phyloP scores from a whole-genome alignment of 2,329 filamentous ascomycete species.

The Camptophora hylomeconis region DNA sequence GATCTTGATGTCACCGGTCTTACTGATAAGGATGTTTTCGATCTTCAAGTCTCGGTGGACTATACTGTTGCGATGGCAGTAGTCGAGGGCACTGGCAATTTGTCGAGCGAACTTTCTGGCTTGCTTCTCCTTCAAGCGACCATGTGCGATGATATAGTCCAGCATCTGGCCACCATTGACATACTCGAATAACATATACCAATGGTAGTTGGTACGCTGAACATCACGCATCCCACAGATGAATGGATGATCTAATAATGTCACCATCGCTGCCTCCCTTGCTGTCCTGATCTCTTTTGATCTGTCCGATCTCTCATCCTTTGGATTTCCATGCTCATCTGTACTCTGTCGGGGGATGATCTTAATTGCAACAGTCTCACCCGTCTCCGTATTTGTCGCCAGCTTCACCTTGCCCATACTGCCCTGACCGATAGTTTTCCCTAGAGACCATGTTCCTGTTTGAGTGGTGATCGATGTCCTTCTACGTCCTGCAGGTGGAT shows the following conservation, averaged over 20 bases:
- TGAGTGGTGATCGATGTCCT: constrained; percentile 78
- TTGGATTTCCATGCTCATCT: constrained; percentile 62
- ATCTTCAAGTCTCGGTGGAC: constrained; percentile 97
- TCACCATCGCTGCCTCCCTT: constrained; percentile 90
- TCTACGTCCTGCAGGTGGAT: constrained; percentile 32
- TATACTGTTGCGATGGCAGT: constrained; percentile 95
- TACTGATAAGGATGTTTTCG: constrained; percentile 97
- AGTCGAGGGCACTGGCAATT: constrained; percentile 91
- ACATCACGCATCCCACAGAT: constrained; percentile 94
- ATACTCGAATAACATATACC: constrained; percentile 99
- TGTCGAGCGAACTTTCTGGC: constrained; percentile 95
- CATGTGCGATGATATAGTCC: constrained; percentile 98
- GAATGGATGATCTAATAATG: constrained; percentile 83
- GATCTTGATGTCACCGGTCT: constrained; percentile 97
- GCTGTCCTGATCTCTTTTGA: constrained; percentile 94
- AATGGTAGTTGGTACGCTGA: constrained; percentile 90
- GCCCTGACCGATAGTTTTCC: constrained; percentile 92
- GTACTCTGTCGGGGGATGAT: constrained; percentile 85
- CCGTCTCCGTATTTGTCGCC: constrained; percentile 76
- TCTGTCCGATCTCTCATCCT: constrained; percentile 80
- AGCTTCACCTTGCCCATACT: constrained; percentile 99
- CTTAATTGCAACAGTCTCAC: constrained; percentile 94
- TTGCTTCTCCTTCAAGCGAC: constrained; percentile 94
- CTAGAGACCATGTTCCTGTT: constrained; percentile 85
- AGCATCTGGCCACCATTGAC: constrained; percentile 99